These are phyloP conservation scores for Stachybotrys echinatus DNA, from an alignment of 2,329 filamentous ascomycete genomes.

Conservation along the genomic window DNA sequence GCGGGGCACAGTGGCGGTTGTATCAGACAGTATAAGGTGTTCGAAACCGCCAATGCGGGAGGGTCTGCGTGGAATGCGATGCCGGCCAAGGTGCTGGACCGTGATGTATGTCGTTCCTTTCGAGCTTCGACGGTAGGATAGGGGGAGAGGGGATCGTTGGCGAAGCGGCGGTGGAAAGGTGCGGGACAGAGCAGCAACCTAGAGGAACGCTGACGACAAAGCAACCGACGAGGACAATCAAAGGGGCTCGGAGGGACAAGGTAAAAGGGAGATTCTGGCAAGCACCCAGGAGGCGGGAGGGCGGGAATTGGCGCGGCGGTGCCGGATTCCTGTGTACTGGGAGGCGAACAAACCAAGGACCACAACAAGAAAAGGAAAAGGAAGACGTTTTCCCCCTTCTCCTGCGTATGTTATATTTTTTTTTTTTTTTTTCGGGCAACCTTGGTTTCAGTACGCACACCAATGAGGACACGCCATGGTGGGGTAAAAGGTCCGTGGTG, in stretches of 20 bases:
- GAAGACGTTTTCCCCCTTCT: conserved; percentile 19
- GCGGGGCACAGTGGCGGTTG: background rate
- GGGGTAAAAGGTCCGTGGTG: background rate
- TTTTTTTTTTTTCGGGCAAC: background rate
- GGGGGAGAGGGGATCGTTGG: background rate
- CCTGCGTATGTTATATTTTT: conserved; percentile 8
- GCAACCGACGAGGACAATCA: background rate
- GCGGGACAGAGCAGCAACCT: background rate
- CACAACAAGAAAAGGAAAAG: conserved; percentile 10
- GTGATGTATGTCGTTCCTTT: background rate
- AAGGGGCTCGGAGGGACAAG: no score
- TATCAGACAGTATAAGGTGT: background rate
- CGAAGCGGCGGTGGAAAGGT: background rate
- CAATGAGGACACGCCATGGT: background rate
- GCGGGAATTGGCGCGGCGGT: conserved; percentile 39
- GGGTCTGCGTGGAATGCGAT: background rate
- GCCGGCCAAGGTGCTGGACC: background rate
- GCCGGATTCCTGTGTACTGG: conserved; percentile 30
- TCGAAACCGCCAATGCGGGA: background rate
- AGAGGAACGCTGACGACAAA: background rate
- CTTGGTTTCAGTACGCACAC: background rate
- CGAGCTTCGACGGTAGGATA: background rate
- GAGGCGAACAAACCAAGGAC: conserved; percentile 13
- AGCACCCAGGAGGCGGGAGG: conserved; percentile 31
- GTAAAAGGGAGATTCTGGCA: conserved; percentile 24